Evolutionary conservation across 1,139 yeast species (phyloP).

Genomic region (Entelexis paramagnoliae): DNA sequence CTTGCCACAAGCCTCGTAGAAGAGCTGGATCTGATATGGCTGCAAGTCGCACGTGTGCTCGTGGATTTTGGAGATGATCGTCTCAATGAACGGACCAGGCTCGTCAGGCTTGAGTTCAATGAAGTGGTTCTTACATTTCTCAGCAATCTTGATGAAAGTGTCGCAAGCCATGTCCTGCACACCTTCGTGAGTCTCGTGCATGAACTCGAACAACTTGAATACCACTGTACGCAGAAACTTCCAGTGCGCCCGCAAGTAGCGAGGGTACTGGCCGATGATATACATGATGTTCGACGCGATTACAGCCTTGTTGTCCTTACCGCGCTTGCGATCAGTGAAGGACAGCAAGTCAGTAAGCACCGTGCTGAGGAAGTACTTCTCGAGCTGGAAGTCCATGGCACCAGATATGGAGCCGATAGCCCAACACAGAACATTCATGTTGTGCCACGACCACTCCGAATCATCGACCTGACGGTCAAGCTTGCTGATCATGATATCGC

Average conservation of each 20-base stretch:
- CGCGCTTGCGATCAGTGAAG: conserved; percentile 89
- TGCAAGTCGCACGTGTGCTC: conserved; percentile 82
- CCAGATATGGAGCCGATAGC: conserved; percentile 99
- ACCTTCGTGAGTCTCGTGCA: conserved; percentile 99
- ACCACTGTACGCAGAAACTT: conserved; percentile 91
- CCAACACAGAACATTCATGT: conserved; percentile 95
- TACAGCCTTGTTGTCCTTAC: conserved; percentile 96
- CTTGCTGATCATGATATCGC: conserved; percentile 84
- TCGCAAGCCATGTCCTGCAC: conserved; percentile 99
- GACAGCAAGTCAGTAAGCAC: conserved; percentile 87
- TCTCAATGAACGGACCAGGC: conserved; percentile 84
- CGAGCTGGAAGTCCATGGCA: conserved; percentile 97
- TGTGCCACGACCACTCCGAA: conserved; percentile 98
- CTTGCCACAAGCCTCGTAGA: conserved; percentile 94
- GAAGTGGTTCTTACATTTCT: conserved; percentile 90
- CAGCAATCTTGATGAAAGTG: conserved; percentile 89
- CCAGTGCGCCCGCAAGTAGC: conserved; percentile 97
- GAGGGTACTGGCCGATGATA: conserved; percentile 97
- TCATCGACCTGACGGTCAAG: conserved; percentile 90
- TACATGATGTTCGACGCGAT: conserved; percentile 99
- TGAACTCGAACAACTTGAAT: conserved; percentile 87
- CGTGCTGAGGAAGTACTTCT: conserved; percentile 80
- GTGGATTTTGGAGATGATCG: conserved; percentile 73
- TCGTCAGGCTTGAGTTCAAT: conserved; percentile 81
- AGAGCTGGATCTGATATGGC: conserved; percentile 96